Evolutionary conservation across 2,329 filamentous ascomycete species (phyloP), one percentile per base, ranked within the genome.

Genomic region (Xylariaceae sp.): DNA sequence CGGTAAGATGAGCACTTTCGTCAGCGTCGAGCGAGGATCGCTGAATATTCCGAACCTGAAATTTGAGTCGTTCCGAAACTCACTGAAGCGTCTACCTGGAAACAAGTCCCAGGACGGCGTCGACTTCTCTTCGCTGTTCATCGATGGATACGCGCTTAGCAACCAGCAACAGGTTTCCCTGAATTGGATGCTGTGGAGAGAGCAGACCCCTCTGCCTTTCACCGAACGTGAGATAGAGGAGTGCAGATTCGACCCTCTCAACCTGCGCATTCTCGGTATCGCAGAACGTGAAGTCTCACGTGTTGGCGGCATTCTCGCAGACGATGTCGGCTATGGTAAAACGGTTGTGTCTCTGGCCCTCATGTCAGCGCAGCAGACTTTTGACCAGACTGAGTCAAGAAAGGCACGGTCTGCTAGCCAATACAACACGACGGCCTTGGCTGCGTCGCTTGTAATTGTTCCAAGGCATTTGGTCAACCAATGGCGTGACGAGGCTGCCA

Each of bases 301-400:
- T 41, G 68, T 66, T 2, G 76, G 77, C 10, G 77, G 76, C 34
- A 69, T 78, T 7, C 66, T 77, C 5, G 77, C 76, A 1, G 76
- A 78, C 49, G 72, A 77, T 34, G 74, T 78, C 11, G 77, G 77
- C 13, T 78, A 74, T 55, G 77, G 77, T 1, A 79, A 79, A 65
- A 79, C 77, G 0, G 69, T 78, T 3, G 66, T 77, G 30, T 73
- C 67, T 4, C 70, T 79, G 10, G 75, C 72, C 1, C 66, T 78
- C 3, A 68, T 77, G 6, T 71, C 73, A 23, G 60, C 58, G 6
- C 71, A 71, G 55, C 48, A 61, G 4, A 1, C 58, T 0, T 69
- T 67, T 13, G 71, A 73, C 52, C 18, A 52, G 1, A n/a, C 2
- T 0, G 11, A 59, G 0, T 73, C 69, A 9, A 51, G 68, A 0